Percentiles rank a stretch among this genome's conserved stretches.
Evolutionary conservation across 352 stramenopile species (phyloP).

Genomic region (Globisporangium rhizosaccharum): DNA sequence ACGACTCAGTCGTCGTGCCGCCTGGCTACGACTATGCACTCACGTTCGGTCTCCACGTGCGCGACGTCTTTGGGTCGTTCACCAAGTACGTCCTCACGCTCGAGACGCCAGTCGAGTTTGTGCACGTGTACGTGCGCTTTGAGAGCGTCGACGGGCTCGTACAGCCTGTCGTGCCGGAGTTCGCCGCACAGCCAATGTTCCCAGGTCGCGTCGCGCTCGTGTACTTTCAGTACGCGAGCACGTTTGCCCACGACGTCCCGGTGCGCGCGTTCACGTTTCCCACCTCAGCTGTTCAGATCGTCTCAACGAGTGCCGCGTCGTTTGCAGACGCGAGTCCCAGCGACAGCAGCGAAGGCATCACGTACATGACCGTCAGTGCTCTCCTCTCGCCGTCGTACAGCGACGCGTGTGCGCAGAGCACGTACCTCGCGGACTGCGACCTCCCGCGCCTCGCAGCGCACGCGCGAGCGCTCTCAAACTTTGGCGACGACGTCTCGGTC

Average conservation of each 20-base stretch:
- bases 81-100: slow-evolving; percentile 31
- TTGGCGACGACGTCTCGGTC: slow-evolving; percentile 24
- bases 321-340: background rate
- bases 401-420: slow-evolving; percentile 17
- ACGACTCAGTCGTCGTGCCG: slow-evolving; percentile 22
- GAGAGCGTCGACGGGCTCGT: slow-evolving; percentile 28
- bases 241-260: slow-evolving; percentile 30
- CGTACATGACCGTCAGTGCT: slow-evolving; percentile 6
- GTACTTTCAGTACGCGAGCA: slow-evolving; percentile 37
- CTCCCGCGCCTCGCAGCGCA: slow-evolving; percentile 12
- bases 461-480: slow-evolving; percentile 24
- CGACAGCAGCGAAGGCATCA: background rate
- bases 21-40: slow-evolving; percentile 19
- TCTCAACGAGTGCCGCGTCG: slow-evolving; percentile 3
- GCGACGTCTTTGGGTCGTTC: slow-evolving; percentile 19
- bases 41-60: slow-evolving; percentile 19
- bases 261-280: slow-evolving; percentile 10
- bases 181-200: slow-evolving; percentile 35
- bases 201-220: slow-evolving; percentile 22
- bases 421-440: slow-evolving; percentile 36
- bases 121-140: slow-evolving; percentile 30
- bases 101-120: slow-evolving; percentile 27
- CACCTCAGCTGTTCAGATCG: slow-evolving; percentile 3
- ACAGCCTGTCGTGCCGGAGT: slow-evolving; percentile 17
- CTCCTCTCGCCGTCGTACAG: slow-evolving; percentile 29